Base-by-base conservation (phyloP, 2,329 filamentous ascomycete genomes). In the Madurella mycetomatis region DNA sequence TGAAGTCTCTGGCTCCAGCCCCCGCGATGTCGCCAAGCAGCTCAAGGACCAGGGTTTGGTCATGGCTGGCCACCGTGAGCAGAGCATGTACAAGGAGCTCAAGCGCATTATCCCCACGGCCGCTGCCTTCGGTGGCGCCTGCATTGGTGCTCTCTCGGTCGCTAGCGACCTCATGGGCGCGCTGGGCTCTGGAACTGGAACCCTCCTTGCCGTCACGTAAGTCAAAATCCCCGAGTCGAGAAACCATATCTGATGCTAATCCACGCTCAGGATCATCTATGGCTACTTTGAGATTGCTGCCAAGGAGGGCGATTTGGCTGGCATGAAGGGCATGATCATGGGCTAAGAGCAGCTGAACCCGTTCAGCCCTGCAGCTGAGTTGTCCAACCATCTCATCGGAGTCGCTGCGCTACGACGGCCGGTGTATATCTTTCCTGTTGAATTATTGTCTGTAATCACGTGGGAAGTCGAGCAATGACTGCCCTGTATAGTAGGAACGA, bases 1-100 rank as follows among this genome's bases (percentile, higher is more conserved):
- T 67, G 94, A 99, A 78, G 94, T 99, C 62, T 97, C 94, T 40
- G 95, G 94, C 69, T 96, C 92, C 60, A 92, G 90, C 79, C 95
- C 94, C 57, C 89, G 94, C 69, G 94, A 99, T 70, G 95, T 99
- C 64, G 94, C 94, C 68, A 99, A 99, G 85, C 94, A 97, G 79
- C 86, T 99, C 73, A 99, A 99, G 86, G 95, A 99, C 70, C 94
- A 99, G 78, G 94, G 94, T 72, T 87, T 99, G 55, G 92, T 99
- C 65, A 99, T 99, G 95, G 92, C 94, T 68, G 94, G 94, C 70
- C 94, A 99, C 81, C 90, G 94, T 78, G 95, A 99, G 75, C 92
- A 97, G 83, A 95, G 89, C 81, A 99, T 99, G 94, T 99, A 99
- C 85, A 95, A 95, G 82, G 94, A 99, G 78, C 85, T 99, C 62